Conservation (phyloP, 768 basidiomycete species). For the Paxillus rubicundulus region DNA sequence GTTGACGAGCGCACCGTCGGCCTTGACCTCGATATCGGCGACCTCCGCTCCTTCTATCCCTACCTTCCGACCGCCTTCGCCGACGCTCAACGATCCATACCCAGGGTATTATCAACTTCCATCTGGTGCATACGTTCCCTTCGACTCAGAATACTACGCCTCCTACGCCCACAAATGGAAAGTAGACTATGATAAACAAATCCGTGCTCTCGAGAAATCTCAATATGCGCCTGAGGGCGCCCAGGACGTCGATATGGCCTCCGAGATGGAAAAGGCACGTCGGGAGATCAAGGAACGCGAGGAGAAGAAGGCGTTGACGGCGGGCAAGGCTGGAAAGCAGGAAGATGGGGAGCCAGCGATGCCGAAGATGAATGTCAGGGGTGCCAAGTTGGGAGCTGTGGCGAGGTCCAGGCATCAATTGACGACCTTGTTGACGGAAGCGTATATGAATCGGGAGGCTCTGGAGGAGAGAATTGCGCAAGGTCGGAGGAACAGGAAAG, state of each 20-base stretch:
- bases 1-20: constrained; percentile 48
- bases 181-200: constrained; percentile 64
- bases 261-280: constrained; percentile 78
- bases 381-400: constrained; percentile 65
- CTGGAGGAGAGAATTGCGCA: constrained; percentile 84
- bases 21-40: constrained; percentile 55
- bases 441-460: constrained; percentile 78
- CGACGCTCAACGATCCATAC: constrained; percentile 71
- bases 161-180: constrained; percentile 73
- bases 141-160: constrained; percentile 69
- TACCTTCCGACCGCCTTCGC: constrained; percentile 69
- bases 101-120: constrained; percentile 87
- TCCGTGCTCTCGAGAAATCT: constrained; percentile 72
- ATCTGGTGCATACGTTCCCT: constrained; percentile 73
- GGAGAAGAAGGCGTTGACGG: constrained; percentile 71
- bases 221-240: constrained; percentile 52
- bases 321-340: constrained; percentile 43
- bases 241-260: constrained; percentile 57
- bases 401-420: constrained; percentile 78
- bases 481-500: constrained; percentile 79
- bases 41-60: constrained; percentile 71
- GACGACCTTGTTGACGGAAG: constrained; percentile 76
- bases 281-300: constrained; percentile 73
- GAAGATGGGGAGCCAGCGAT: constrained; percentile 46
- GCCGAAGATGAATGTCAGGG: constrained; percentile 84